Evolutionary conservation across 495 filamentous ascomycete genomes (phyloP).

Genomic region (Acidiella bohemica): DNA sequence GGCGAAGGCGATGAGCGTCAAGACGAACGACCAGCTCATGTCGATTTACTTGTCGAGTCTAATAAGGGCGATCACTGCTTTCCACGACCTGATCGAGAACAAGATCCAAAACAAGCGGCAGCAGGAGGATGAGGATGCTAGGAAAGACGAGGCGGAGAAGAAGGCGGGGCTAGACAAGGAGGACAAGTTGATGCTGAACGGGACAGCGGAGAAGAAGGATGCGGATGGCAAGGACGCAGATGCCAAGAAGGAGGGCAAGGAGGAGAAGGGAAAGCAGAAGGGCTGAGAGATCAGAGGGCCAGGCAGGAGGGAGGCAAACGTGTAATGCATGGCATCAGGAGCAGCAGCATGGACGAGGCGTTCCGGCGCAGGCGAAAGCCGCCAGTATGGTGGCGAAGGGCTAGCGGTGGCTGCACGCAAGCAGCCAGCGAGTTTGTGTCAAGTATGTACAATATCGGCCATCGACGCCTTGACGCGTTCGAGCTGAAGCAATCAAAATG

Average conservation of each 20-base stretch:
- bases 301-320: not conserved
- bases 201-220: constrained; percentile 38
- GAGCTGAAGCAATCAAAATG: no score
- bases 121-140: constrained; percentile 84
- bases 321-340: not conserved
- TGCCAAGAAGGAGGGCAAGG: constrained; percentile 32
- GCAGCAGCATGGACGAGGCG: not conserved
- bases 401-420: not conserved
- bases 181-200: constrained; percentile 38
- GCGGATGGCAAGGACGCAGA: constrained; percentile 45
- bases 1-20: constrained; percentile 88
- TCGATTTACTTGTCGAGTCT: constrained; percentile 91
- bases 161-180: constrained; percentile 46
- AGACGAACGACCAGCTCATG: constrained; percentile 98
- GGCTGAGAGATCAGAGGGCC: constrained; percentile 1
- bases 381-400: no score
- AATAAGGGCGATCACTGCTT: constrained; percentile 94
- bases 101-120: constrained; percentile 98
- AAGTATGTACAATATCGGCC: constrained; percentile 15
- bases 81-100: constrained; percentile 98
- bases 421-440: constrained; percentile 1
- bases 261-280: constrained; percentile 33
- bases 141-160: constrained; percentile 51
- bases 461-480: no score
- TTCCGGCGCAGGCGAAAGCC: no score